Percentiles rank a stretch among this genome's conserved stretches.
Conservation (phyloP, 2,329 filamentous ascomycete species). For the Biscogniauxia mediterranea region DNA sequence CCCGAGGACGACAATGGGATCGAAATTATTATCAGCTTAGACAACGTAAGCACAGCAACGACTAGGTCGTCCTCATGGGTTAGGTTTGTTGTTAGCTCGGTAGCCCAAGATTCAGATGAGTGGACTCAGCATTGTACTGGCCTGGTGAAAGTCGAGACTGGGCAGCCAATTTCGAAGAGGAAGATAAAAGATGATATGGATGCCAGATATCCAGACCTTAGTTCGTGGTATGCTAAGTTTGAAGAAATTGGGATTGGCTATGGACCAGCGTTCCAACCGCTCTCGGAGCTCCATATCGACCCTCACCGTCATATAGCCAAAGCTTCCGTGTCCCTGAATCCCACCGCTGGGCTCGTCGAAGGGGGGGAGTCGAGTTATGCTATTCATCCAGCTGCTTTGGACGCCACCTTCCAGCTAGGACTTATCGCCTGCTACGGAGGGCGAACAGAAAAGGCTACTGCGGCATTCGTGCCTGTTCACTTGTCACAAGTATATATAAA, state of each 20-base stretch:
- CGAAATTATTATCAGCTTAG: constrained; percentile 10
- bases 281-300: constrained; percentile 9
- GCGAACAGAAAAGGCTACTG: constrained; percentile 6
- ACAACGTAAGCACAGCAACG: background rate
- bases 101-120: background rate
- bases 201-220: background rate
- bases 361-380: constrained; percentile 19
- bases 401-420: constrained; percentile 18
- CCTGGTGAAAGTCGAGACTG: constrained; percentile 6
- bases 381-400: constrained; percentile 22
- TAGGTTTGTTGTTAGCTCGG: constrained; percentile 10
- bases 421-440: constrained; percentile 22
- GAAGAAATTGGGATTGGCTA: constrained; percentile 10
- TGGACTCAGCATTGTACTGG: constrained; percentile 21
- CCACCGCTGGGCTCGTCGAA: background rate
- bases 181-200: background rate
- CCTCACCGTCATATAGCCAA: constrained; percentile 7
- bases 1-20: constrained; percentile 16
- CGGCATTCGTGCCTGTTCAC: constrained; percentile 18
- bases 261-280: constrained; percentile 10
- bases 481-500: constrained; percentile 15
- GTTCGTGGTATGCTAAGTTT: constrained; percentile 15
- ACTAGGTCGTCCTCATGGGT: constrained; percentile 2
- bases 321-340: constrained; percentile 10
- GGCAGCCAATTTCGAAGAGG: background rate